A percentile compares a stretch with the other conserved stretches of the same genome.
Conservation (phyloP, 140 eudicot genomes). For the Anethum foeniculum region DNA sequence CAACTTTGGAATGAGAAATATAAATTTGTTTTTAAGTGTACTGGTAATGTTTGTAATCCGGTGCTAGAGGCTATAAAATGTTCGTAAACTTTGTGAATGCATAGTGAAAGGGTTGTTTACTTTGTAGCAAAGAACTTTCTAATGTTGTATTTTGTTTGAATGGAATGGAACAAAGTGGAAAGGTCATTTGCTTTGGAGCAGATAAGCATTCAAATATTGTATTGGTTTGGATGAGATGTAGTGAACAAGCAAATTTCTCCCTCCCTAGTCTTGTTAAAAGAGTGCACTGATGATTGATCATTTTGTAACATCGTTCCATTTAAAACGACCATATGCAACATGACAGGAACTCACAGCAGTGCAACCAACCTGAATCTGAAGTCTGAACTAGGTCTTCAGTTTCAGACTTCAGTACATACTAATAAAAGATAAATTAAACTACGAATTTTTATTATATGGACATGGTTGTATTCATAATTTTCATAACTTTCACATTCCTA, state of each 20-base stretch:
- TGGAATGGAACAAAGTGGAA: background rate
- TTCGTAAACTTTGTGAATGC: background rate
- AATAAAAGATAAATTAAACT: too few species aligned
- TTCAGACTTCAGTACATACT: too few species aligned
- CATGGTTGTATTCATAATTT: background rate
- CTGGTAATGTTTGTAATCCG: background rate
- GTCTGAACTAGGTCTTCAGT: background rate
- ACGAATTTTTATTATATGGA: too few species aligned
- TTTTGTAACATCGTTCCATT: background rate
- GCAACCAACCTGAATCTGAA: background rate
- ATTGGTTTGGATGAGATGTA: background rate
- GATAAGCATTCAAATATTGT: background rate
- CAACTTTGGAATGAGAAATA: background rate
- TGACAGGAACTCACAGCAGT: background rate
- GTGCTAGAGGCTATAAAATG: background rate
- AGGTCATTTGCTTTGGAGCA: background rate
- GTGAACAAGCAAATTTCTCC: background rate
- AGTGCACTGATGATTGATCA: background rate
- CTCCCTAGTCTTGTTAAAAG: background rate
- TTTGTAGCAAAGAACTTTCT: background rate
- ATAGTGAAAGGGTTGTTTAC: background rate
- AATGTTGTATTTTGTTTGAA: background rate
- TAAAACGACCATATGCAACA: background rate
- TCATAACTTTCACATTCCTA: background rate
- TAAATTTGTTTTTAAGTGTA: background rate